Evolutionary conservation across 163 green algal genomes (phyloP), one percentile per base, ranked within the genome.

Genomic region (Smithsoniella earleae): DNA sequence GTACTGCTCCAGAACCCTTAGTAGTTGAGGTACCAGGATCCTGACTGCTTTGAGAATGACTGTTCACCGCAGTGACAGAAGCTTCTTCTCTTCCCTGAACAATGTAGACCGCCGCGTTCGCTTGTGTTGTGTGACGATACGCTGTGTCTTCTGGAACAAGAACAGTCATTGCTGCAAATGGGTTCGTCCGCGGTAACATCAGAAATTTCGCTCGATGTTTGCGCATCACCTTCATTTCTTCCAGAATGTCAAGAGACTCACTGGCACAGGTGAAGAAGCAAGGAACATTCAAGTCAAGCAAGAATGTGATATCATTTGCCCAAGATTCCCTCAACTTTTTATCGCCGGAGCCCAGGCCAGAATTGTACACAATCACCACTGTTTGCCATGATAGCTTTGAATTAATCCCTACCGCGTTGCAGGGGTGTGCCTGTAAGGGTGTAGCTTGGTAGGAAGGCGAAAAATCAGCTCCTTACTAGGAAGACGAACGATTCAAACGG

Each of bases 201-300:
- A 69, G 27, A 33, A 69, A 69, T 5, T 40, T 5, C 3, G 58
- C 58, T 16, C 43, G 16, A 4, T 69, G 25, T 4, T 31, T 30
- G 8, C 22, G 58, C 58, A 69, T 69, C n/a, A 69, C 6, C 25
- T 69, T 34, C 58, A 69, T 40, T 31, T 69, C 58, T 6, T 31
- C 58, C 22, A 33, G 58, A 16, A 69, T 31, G 43, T 69, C 58
- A 30, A 69, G 40, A 33, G 40, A 69, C 30, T 69, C 58, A 38
- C 43, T 69, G 3, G 58, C 58, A 34, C 58, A 69, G 8, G 58
- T 69, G 58, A 69, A 69, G 25, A 69, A 43, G 58, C 58, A 69
- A 25, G 58, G 58, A 13, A 69, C 22, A 6, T 40, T 40, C 25
- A 16, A 4, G 0, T 69, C 58, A 5, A 69, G 25, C 25, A 69